Percentiles rank a stretch among this genome's conserved stretches.
Conservation (phyloP, 139 green algal genomes). For the Diplosphaera chodatii region DNA sequence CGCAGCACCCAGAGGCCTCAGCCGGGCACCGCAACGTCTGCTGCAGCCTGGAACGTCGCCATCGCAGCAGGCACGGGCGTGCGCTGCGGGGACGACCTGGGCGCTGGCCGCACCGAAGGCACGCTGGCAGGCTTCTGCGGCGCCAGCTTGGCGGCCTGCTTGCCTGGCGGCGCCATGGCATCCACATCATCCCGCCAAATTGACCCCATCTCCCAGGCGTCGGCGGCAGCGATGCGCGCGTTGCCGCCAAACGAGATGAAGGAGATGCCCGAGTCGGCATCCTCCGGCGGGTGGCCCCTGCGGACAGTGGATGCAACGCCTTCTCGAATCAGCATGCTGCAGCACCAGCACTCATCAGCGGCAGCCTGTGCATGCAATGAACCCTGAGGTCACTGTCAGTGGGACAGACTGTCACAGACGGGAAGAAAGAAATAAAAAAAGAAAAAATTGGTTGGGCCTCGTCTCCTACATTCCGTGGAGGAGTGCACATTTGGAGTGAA, state of each 20-base stretch:
- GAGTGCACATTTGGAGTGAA: no score
- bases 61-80: background rate
- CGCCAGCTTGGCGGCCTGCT: background rate
- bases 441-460: no score
- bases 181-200: background rate
- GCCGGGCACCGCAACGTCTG: background rate
- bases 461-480: no score
- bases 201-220: conserved; percentile 51
- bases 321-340: no score
- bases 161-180: background rate
- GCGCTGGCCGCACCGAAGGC: background rate
- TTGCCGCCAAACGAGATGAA: conserved; percentile 54
- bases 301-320: no score
- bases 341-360: no score
- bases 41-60: background rate
- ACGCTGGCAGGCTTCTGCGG: background rate
- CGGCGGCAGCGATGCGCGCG: conserved; percentile 24
- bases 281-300: conserved; percentile 36
- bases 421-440: no score
- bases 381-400: no score
- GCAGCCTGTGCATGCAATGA: no score
- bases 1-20: no score
- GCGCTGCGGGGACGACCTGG: background rate
- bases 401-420: no score
- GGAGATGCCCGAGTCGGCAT: conserved; percentile 50